A percentile compares a stretch with the other conserved stretches of the same genome.
Conservation (phyloP, 305 asterid species). For the Fraxinus albicans region DNA sequence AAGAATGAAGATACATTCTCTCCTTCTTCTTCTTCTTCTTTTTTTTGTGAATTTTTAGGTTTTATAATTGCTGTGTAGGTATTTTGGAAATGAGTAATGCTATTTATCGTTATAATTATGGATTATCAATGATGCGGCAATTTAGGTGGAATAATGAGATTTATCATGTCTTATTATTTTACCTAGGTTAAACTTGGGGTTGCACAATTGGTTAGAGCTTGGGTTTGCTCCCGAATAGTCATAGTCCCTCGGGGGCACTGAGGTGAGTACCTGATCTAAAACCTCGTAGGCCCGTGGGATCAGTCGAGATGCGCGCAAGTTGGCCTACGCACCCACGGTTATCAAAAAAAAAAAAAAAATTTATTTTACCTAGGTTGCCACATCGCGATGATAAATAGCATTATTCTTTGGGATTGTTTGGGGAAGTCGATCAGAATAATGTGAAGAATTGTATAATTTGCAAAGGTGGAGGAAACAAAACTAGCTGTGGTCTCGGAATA, state of each 20-base stretch:
- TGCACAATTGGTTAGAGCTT: too few relatives aligned
- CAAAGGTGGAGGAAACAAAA: neutral
- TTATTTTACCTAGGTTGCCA: too few relatives aligned
- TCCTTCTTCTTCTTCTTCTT: neutral
- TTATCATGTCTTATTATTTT: neutral
- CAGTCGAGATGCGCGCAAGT: too few relatives aligned
- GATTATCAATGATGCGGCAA: too few relatives aligned
- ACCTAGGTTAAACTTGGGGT: too few relatives aligned
- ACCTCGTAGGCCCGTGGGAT: too few relatives aligned
- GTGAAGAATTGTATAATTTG: neutral
- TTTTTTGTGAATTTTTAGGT: neutral
- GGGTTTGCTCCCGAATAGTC: too few relatives aligned
- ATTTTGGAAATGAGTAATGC: neutral
- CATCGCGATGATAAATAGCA: neutral
- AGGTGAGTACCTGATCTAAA: too few relatives aligned
- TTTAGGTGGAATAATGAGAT: neutral
- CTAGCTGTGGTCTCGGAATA: neutral
- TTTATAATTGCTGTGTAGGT: neutral
- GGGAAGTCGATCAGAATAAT: neutral
- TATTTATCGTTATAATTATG: too few relatives aligned
- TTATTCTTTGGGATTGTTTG: slow-evolving; percentile 1
- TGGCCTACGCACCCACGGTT: too few relatives aligned
- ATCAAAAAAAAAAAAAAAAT: too few relatives aligned
- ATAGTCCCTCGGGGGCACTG: too few relatives aligned
- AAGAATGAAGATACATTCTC: neutral